Evolutionary conservation across 805 yeast genomes (phyloP).

Genomic region (Candida ovalis): DNA sequence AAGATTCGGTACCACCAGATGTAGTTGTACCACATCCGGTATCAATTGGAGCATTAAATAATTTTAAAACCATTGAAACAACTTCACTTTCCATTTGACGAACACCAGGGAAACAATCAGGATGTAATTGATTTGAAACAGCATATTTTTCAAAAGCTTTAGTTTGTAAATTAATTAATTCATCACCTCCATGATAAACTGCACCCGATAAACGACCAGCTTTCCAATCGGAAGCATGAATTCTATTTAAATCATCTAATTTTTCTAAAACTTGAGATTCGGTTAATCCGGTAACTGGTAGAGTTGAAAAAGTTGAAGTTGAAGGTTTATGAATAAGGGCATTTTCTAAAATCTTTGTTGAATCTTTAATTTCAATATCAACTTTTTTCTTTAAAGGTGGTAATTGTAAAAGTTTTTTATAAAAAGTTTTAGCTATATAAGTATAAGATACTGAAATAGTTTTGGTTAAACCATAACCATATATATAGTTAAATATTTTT

Average conservation of each 20-base stretch:
- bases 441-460: constrained; percentile 6
- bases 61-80: constrained; percentile 79
- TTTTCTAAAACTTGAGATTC: constrained; percentile 44
- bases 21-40: constrained; percentile 76
- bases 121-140: constrained; percentile 92
- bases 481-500: constrained; percentile 4
- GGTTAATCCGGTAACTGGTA: constrained; percentile 62
- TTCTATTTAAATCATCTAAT: constrained; percentile 43
- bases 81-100: constrained; percentile 96
- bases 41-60: constrained; percentile 74
- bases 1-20: constrained; percentile 94
- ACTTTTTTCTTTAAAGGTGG: constrained; percentile 49
- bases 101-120: constrained; percentile 95
- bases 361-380: constrained; percentile 52
- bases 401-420: constrained; percentile 13
- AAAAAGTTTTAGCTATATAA: constrained; percentile 6
- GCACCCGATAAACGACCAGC: constrained; percentile 90
- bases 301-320: constrained; percentile 36
- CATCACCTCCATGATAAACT: constrained; percentile 93
- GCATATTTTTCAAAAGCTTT: constrained; percentile 71
- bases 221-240: constrained; percentile 74
- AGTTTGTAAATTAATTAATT: constrained; percentile 68
- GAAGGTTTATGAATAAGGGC: constrained; percentile 53
- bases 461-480: constrained; percentile 26
- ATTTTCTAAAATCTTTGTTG: constrained; percentile 47